Evolutionary conservation across 768 basidiomycete species (phyloP).

Genomic region (Xerocomellus intermedius): DNA sequence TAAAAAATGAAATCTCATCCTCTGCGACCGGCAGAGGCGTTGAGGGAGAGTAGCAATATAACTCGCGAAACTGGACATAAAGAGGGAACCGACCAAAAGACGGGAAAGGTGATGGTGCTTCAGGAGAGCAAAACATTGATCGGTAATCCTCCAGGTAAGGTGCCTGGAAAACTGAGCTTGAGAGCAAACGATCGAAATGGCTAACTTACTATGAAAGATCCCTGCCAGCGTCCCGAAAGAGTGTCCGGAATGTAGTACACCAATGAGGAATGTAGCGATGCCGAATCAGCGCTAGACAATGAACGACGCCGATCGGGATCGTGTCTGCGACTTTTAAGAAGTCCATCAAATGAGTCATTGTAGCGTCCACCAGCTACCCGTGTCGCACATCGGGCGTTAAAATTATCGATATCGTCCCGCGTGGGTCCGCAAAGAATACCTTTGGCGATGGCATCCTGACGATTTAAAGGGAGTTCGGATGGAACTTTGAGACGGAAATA

Average conservation of each 20-base stretch:
- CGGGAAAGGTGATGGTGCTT: constrained; percentile 36
- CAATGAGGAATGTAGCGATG: background rate
- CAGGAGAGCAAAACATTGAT: constrained; percentile 34
- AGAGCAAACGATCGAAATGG: background rate
- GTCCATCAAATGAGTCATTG: constrained; percentile 16
- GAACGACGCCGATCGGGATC: constrained; percentile 33
- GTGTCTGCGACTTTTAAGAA: constrained; percentile 30
- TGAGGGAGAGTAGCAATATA: constrained; percentile 39
- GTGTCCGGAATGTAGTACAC: constrained; percentile 42
- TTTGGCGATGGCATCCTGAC: constrained; percentile 31
- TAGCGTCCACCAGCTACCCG: constrained; percentile 30
- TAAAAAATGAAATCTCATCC: constrained; percentile 36
- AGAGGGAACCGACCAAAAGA: constrained; percentile 44
- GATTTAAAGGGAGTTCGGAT: constrained; percentile 38
- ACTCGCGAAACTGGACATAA: constrained; percentile 48
- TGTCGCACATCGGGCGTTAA: constrained; percentile 42
- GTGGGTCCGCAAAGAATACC: constrained; percentile 41
- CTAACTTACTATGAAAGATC: constrained; percentile 44
- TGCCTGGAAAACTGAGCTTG: constrained; percentile 30
- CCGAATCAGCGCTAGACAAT: constrained; percentile 3
- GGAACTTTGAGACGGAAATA: constrained; percentile 36
- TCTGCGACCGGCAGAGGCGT: constrained; percentile 35
- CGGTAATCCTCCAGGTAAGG: constrained; percentile 39
- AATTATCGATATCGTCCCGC: constrained; percentile 45
- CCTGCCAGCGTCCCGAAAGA: constrained; percentile 50